phyloP scores from a whole-genome alignment of 495 filamentous ascomycete genomes.

The Penicillium waksmanii region DNA sequence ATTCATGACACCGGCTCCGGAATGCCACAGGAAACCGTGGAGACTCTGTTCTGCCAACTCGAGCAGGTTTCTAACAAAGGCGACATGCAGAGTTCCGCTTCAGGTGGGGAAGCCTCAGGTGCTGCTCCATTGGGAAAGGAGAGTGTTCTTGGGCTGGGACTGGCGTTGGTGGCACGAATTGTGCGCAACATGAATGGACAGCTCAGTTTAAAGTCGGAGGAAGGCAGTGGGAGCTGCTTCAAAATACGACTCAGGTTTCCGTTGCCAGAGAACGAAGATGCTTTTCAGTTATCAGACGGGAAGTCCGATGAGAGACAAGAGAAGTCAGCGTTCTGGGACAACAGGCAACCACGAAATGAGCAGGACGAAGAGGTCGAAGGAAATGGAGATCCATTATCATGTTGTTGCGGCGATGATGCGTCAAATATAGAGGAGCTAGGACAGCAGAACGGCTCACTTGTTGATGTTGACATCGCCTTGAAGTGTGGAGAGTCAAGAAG shows the following conservation, averaged over 20 bases:
- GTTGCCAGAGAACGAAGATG: constrained; percentile 14
- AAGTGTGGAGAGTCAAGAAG: constrained; percentile 20
- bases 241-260: constrained; percentile 43
- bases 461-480: constrained; percentile 21
- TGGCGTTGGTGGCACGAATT: constrained; percentile 82
- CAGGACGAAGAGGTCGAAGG: not conserved
- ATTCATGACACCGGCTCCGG: constrained; percentile 80
- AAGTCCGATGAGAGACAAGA: constrained; percentile 10
- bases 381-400: constrained; percentile 2
- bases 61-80: constrained; percentile 77
- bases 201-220: constrained; percentile 79
- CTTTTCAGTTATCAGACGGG: not conserved
- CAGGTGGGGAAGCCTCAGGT: constrained; percentile 21
- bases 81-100: constrained; percentile 39
- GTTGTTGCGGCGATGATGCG: constrained; percentile 20
- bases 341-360: not conserved
- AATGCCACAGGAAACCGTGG: constrained; percentile 74
- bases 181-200: constrained; percentile 88
- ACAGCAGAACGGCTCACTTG: constrained; percentile 12
- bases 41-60: constrained; percentile 79
- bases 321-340: not conserved
- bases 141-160: constrained; percentile 71
- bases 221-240: constrained; percentile 81
- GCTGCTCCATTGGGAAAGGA: constrained; percentile 27
- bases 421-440: constrained; percentile 5